phyloP scores from a whole-genome alignment of 768 basidiomycete species.

The Phaeotremella skinneri region DNA sequence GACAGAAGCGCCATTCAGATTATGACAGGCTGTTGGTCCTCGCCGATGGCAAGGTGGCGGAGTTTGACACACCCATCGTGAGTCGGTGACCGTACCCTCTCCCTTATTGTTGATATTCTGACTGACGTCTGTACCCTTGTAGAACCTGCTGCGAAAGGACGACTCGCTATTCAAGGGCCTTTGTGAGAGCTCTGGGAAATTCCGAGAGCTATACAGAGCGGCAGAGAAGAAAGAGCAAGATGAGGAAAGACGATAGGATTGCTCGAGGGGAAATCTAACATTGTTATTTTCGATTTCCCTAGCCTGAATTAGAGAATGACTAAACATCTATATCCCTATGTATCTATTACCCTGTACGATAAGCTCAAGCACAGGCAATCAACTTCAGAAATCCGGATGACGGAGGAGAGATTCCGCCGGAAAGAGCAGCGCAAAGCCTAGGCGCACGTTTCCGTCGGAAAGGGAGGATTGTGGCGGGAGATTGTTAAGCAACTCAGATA shows the following conservation, averaged over 20 bases:
- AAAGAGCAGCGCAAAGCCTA: too few relatives aligned
- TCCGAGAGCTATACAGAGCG: slow-evolving; percentile 43
- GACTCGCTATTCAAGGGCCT: slow-evolving; percentile 44
- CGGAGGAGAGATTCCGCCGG: too few relatives aligned
- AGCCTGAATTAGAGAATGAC: too few relatives aligned
- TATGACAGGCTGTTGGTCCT: slow-evolving; percentile 51
- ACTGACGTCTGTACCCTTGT: not conserved
- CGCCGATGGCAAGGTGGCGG: slow-evolving; percentile 49
- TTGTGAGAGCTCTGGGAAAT: slow-evolving; percentile 50
- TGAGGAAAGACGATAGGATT: too few relatives aligned
- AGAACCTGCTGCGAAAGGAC: slow-evolving; percentile 46
- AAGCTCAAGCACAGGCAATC: too few relatives aligned
- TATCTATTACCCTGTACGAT: too few relatives aligned
- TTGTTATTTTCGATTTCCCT: too few relatives aligned
- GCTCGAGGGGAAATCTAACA: too few relatives aligned
- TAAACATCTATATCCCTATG: too few relatives aligned
- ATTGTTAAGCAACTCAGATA: not conserved
- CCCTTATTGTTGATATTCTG: not conserved
- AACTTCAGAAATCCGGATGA: too few relatives aligned
- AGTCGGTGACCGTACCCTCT: slow-evolving; percentile 20
- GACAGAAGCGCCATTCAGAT: slow-evolving; percentile 21
- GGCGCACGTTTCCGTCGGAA: not conserved
- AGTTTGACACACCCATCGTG: slow-evolving; percentile 50
- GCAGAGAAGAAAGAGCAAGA: slow-evolving; percentile 44
- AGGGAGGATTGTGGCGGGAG: not conserved